Evolutionary conservation across 192 early-diverging fungal species (phyloP), one percentile per base, ranked within the genome.

Genomic region (Ambispora gerdemannii): DNA sequence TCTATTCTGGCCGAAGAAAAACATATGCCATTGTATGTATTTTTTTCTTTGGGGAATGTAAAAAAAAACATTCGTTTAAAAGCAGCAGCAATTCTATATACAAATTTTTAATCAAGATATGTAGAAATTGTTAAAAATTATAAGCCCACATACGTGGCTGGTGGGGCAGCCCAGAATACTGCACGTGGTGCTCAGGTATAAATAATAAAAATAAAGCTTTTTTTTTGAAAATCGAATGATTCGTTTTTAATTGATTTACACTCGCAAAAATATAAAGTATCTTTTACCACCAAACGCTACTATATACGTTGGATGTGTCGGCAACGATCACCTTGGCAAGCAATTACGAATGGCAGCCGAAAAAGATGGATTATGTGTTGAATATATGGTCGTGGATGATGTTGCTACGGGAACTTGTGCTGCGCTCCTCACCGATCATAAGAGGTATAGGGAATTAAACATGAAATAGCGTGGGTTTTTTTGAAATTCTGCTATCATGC

Each of bases 161-260:
- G 97, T 56, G 97, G 97, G 73, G 95, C 97, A 31, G 87, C 92
- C 43, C 97, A 99, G 79, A 99, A 99, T 90, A 83, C 94, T 56
- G 85, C 94, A 63, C 90, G 97, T 67, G 91, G 90, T 70, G 92
- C 89, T 28, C 91, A 87, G 71, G 75, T 76, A 75, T 25, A 50
- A 11, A 35, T 43, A 43, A 6, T 43, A 10, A 15, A 43, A 15
- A 10, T 43, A 6, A 43, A 10, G 38, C 15, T 15, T 10, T 43
- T 43, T 15, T 43, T 43, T 10, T 43, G n/a, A n/a, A n/a, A n/a
- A n/a, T n/a, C n/a, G n/a, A n/a, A n/a, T n/a, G n/a, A n/a, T n/a
- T n/a, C n/a, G n/a, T n/a, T n/a, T n/a, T n/a, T 15, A 43, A 6
- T 43, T 43, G 38, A 43, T 43, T 10, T 43, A 80, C 49, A 81